Evolutionary conservation across 495 filamentous ascomycete genomes (phyloP), one percentile per base, ranked within the genome.

Genomic region (Trichocladium uniseriatum): DNA sequence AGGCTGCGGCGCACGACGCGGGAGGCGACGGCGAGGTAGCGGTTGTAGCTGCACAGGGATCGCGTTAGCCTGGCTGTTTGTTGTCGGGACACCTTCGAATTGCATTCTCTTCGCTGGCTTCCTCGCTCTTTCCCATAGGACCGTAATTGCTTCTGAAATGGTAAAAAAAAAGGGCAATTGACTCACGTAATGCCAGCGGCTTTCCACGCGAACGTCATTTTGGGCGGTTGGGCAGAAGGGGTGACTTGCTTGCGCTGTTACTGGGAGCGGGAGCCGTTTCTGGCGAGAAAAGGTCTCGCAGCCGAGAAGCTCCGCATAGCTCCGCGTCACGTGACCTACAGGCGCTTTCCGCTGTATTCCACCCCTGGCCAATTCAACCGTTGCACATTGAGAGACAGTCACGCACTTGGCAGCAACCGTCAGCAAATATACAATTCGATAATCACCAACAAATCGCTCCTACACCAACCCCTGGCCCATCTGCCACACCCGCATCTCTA

Each of bases 201-300:
- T 85, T 96, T 97, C 94, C 94, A 99, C 65, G 89, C 87, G 73
- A 89, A 91, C 69, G 87, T 80, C 92, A 98, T 98, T 76, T 81
- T 89, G 83, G 80, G 68, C 58, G 51, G 52, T 54, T 66, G 43
- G 39, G 56, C 58, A 52, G 51, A 52, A 60, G 64, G 56, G 35
- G 44, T n/a, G 51, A 45, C 43, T 47, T 49, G 52, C 21, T 40
- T 55, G 48, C 20, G 48, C 39, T 45, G 48, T 43, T 49, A 27
- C 16, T 38, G 32, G 27, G 36, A n/a, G 31, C 39, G 27, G 39
- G 29, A 48, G 41, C 15, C 32, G 24, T 45, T 44, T 41, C 37
- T 52, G 43, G 43, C 54, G 40, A 51, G 57, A 61, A 61, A 63
- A 60, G 49, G 49, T 46, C 48, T 60, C 59, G 38, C 46, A 36